Evolutionary conservation across 1,284 basidiomycete species (phyloP).

Genomic region (Chalciporus sp.): DNA sequence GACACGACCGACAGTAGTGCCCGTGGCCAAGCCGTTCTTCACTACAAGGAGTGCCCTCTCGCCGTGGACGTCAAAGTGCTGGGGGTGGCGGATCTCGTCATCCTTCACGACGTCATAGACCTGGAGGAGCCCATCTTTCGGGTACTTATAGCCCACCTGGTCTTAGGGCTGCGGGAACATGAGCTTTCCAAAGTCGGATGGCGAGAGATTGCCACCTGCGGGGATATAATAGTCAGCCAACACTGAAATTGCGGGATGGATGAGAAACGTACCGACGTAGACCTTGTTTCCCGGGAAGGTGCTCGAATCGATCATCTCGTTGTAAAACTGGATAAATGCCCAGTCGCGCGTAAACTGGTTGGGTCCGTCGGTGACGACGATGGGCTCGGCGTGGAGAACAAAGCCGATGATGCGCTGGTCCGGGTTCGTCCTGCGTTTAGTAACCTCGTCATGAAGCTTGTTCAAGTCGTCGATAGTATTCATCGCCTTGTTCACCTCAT

Average conservation of each 20-base stretch:
- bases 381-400: conserved; percentile 28
- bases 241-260: conserved; percentile 1
- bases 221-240: conserved; percentile 13
- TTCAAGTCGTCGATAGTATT: conserved; percentile 12
- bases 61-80: conserved; percentile 26
- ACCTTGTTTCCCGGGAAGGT: conserved; percentile 31
- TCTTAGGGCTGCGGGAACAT: neutral
- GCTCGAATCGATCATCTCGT: conserved; percentile 24
- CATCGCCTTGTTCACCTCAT: conserved; percentile 20
- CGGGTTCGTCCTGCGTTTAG: conserved; percentile 6
- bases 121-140: conserved; percentile 33
- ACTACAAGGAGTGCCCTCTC: conserved; percentile 34
- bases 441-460: conserved; percentile 12
- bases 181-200: conserved; percentile 8
- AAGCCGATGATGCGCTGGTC: conserved; percentile 27
- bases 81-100: conserved; percentile 26
- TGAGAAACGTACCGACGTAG: conserved; percentile 26
- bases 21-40: conserved; percentile 36
- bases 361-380: conserved; percentile 10
- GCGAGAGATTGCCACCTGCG: conserved; percentile 25
- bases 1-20: conserved; percentile 34
- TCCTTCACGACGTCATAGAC: conserved; percentile 30
- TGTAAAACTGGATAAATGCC: conserved; percentile 32
- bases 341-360: conserved; percentile 31
- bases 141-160: conserved; percentile 25